phyloP scores from a whole-genome alignment of 805 yeast genomes.

The Grigorovia transvaalensis region DNA sequence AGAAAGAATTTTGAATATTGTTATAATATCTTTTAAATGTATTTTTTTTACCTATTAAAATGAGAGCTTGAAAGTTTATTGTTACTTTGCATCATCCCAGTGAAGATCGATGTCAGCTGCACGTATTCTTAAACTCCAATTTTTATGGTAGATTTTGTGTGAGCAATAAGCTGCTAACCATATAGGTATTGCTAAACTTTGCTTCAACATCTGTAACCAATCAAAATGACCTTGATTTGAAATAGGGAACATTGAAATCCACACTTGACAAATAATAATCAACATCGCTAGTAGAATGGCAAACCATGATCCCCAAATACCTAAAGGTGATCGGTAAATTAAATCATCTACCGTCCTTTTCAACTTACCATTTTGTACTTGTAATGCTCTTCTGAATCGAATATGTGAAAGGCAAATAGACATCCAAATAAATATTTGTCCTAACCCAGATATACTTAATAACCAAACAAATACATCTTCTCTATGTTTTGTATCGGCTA shows the following conservation, averaged over 20 bases:
- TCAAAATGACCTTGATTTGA: constrained; percentile 17
- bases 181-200: constrained; percentile 39
- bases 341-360: constrained; percentile 22
- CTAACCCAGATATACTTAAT: constrained; percentile 65
- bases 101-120: constrained; percentile 41
- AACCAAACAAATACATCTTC: constrained; percentile 62
- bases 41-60: not conserved
- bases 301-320: constrained; percentile 45
- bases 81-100: constrained; percentile 6
- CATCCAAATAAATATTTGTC: constrained; percentile 75
- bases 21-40: no score
- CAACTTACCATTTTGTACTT: constrained; percentile 35
- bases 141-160: constrained; percentile 34
- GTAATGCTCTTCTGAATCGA: constrained; percentile 50
- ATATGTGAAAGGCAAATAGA: constrained; percentile 59
- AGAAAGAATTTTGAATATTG: no score
- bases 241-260: constrained; percentile 61
- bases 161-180: constrained; percentile 35
- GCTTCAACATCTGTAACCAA: constrained; percentile 37
- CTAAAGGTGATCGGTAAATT: constrained; percentile 46
- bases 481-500: constrained; percentile 49
- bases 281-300: constrained; percentile 43
- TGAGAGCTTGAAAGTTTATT: not conserved
- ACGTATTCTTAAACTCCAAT: constrained; percentile 27
- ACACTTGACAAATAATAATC: constrained; percentile 56